Evolutionary conservation across 441 rosid genomes (phyloP).

Genomic region (Corymbia citriodora): DNA sequence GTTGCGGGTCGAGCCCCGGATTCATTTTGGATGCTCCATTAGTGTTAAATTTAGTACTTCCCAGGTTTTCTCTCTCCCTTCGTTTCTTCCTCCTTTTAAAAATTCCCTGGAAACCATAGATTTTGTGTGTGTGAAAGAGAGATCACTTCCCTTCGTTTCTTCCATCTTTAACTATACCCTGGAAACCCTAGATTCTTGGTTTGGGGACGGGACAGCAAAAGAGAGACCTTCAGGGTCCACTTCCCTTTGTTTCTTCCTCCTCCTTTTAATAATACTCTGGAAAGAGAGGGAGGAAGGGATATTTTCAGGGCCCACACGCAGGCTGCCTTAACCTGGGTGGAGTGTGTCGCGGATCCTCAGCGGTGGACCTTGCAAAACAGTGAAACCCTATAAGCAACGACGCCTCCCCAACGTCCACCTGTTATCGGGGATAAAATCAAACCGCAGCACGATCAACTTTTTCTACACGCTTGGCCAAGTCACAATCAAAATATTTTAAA

Average conservation of each 20-base stretch:
- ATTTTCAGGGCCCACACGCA: neutral
- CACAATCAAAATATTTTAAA: neutral
- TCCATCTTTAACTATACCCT: neutral
- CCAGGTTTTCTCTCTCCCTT: neutral
- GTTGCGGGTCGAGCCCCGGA: neutral
- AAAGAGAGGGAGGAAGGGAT: neutral
- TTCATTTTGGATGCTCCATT: neutral
- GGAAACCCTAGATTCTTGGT: neutral
- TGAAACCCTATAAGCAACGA: neutral
- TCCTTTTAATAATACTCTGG: neutral
- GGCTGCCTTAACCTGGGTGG: neutral
- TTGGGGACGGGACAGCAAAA: neutral
- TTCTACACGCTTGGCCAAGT: neutral
- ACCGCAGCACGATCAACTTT: neutral
- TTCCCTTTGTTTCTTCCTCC: neutral
- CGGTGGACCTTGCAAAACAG: neutral
- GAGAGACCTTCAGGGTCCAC: neutral
- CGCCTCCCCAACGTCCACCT: neutral
- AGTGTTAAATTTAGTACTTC: neutral
- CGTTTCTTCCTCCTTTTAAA: neutral
- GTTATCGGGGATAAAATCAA: neutral
- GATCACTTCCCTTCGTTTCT: neutral
- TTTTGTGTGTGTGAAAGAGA: neutral
- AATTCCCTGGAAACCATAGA: neutral
- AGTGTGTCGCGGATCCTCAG: fast-evolving